Evolutionary conservation across 257 asterid species (phyloP).

Genomic region (Petrea volubilis): DNA sequence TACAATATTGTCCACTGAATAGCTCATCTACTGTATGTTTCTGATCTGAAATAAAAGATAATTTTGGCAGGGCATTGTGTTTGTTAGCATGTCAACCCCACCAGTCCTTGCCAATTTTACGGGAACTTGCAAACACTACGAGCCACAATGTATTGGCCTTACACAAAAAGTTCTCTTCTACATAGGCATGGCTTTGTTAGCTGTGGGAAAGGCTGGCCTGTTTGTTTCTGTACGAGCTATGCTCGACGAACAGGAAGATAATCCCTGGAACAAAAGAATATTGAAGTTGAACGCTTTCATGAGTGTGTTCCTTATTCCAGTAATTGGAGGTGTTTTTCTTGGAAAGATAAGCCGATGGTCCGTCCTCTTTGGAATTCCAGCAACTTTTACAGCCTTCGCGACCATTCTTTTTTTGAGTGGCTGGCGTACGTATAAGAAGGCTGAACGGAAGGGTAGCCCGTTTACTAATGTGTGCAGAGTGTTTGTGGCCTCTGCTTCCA

Average conservation of each 20-base stretch:
- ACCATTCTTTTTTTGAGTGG: conserved; percentile 38
- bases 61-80: conserved; percentile 42
- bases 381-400: conserved; percentile 44
- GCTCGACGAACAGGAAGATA: conserved; percentile 22
- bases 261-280: background rate
- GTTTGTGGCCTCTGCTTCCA: conserved; percentile 41
- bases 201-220: conserved; percentile 42
- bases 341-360: conserved; percentile 62
- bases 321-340: conserved; percentile 27
- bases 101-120: conserved; percentile 43
- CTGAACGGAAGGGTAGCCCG: conserved; percentile 35
- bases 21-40: too few relatives aligned
- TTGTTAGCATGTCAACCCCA: conserved; percentile 54
- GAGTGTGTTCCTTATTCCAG: conserved; percentile 15
- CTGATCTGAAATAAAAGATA: too few relatives aligned
- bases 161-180: conserved; percentile 51
- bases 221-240: conserved; percentile 32
- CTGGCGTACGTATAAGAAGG: conserved; percentile 11
- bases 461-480: conserved; percentile 43
- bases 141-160: conserved; percentile 44
- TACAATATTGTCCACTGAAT: too few relatives aligned
- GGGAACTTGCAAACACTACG: conserved; percentile 40
- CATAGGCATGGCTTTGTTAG: conserved; percentile 42
- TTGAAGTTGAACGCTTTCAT: background rate
- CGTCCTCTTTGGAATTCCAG: conserved; percentile 60